Evolutionary conservation across 106 monocot genomes (phyloP), one percentile per base, ranked within the genome.

Genomic region (Iris macrosiphon): DNA sequence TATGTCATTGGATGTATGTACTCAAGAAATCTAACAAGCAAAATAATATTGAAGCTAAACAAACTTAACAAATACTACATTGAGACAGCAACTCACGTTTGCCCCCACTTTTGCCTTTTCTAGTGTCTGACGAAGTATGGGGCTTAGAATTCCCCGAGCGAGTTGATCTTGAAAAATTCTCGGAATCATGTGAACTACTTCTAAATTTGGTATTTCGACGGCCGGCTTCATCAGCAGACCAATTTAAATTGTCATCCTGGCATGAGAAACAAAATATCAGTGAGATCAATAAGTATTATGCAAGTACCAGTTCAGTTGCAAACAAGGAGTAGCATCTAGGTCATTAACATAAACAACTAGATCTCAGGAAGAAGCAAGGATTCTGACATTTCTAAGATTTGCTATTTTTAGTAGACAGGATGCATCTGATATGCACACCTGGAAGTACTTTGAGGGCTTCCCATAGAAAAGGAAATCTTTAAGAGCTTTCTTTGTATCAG

Each of bases 401-500:
- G 16, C 17, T 19, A 18, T 21, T 55, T 31, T 35, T 20, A 20
- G 16, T 11, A 14, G 13, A 24, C 2, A 25, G 24, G 27, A 17
- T n/a, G n/a, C 13, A 49, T 44, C 26, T 17, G 23, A 23, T 41
- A 41, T 31, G 9, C 30, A 26, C 40, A 82, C 82, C 72, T 65
- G 54, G 58, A 28, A 61, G 38, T 16, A n/a, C 11, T 53, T 55
- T 10, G 70, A 60, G 37, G 77, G 19, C 46, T 57, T 65, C 23
- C 85, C 85, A 58, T 78, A 56, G 29, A 80, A 63, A 61, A 80
- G 72, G 59, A 80, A 63, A 56, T 88, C 72, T 59, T 75, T 82
- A 8, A 88, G 69, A 58, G 88, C 82, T 28, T 43, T 61, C 53
- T 76, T 88, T 62, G 82, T 56, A 62, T 88, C 88, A 43, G 82